A percentile compares a stretch with the other conserved stretches of the same genome.
Evolutionary conservation across 1,284 basidiomycete genomes (phyloP).

Genomic region (Papiliotrema nemorosa): DNA sequence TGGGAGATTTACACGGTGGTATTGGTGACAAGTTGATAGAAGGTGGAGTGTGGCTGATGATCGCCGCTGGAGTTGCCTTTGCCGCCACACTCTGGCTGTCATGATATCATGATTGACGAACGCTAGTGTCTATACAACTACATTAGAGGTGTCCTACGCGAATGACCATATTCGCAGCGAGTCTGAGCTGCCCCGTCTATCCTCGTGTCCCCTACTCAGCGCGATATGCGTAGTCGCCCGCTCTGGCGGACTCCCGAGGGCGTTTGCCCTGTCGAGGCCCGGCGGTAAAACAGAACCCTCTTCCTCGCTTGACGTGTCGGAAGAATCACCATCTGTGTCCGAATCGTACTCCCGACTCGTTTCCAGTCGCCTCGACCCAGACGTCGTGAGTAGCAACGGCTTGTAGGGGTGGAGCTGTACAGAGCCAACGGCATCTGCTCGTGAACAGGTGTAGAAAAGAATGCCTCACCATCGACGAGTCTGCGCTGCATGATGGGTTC

Average conservation of each 20-base stretch:
- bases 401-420: slow-evolving; percentile 43
- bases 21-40: slow-evolving; percentile 41
- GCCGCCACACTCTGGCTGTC: slow-evolving; percentile 1
- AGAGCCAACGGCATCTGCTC: slow-evolving; percentile 37
- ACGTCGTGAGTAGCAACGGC: slow-evolving; percentile 32
- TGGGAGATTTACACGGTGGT: slow-evolving; percentile 35
- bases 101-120: background rate
- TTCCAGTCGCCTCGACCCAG: slow-evolving; percentile 27
- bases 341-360: background rate
- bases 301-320: too few relatives aligned
- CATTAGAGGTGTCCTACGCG: background rate
- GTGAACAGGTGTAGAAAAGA: background rate
- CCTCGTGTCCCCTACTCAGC: too few relatives aligned
- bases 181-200: too few relatives aligned
- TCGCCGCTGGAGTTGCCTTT: background rate
- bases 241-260: too few relatives aligned
- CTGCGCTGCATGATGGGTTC: slow-evolving; percentile 11
- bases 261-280: too few relatives aligned
- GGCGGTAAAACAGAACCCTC: too few relatives aligned
- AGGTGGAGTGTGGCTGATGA: slow-evolving; percentile 22
- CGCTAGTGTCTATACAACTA: background rate
- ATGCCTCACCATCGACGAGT: slow-evolving; percentile 16
- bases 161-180: background rate
- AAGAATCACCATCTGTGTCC: background rate
- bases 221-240: too few relatives aligned